Evolutionary conservation across 192 early-diverging fungal species (phyloP).

Genomic region (Thoreauomyces humboldtii): DNA sequence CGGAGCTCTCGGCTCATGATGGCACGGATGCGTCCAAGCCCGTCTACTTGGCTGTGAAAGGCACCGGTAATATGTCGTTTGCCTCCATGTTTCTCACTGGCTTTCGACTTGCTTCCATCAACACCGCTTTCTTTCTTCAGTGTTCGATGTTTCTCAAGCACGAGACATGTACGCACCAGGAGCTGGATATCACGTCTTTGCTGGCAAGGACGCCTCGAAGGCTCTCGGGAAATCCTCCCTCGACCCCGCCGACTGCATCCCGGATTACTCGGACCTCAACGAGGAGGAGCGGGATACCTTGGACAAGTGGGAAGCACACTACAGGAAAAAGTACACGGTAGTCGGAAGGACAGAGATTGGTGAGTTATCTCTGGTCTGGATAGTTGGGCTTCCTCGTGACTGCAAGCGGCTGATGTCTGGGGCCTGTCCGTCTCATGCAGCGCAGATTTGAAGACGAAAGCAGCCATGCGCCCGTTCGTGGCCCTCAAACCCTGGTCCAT

Average conservation of each 20-base stretch:
- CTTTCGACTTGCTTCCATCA: slow-evolving; percentile 9
- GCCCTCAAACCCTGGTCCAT: too few species aligned
- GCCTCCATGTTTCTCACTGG: neutral
- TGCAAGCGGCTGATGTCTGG: too few species aligned
- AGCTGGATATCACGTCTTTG: slow-evolving; percentile 71
- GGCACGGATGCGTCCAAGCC: slow-evolving; percentile 55
- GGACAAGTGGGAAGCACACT: slow-evolving; percentile 68
- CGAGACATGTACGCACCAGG: slow-evolving; percentile 65
- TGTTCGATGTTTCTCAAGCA: slow-evolving; percentile 72
- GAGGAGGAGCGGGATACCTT: slow-evolving; percentile 69
- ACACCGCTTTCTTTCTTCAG: slow-evolving; percentile 20
- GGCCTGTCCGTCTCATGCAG: too few species aligned
- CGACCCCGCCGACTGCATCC: slow-evolving; percentile 66
- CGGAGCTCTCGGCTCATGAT: slow-evolving; percentile 62
- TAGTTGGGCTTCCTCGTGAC: too few species aligned
- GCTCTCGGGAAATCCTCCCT: slow-evolving; percentile 68
- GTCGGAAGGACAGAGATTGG: too few species aligned
- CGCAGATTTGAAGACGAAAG: too few species aligned
- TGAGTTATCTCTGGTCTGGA: too few species aligned
- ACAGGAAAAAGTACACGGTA: slow-evolving; percentile 65
- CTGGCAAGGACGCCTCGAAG: slow-evolving; percentile 77
- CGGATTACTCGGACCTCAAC: slow-evolving; percentile 66
- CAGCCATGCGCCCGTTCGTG: too few species aligned
- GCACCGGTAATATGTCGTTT: slow-evolving; percentile 42
- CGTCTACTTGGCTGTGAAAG: slow-evolving; percentile 83